A percentile compares a stretch with the other conserved stretches of the same genome.
These are phyloP conservation scores for Mortierella hygrophila DNA, from an alignment of 192 early-diverging fungal species.

Conservation along the genomic window DNA sequence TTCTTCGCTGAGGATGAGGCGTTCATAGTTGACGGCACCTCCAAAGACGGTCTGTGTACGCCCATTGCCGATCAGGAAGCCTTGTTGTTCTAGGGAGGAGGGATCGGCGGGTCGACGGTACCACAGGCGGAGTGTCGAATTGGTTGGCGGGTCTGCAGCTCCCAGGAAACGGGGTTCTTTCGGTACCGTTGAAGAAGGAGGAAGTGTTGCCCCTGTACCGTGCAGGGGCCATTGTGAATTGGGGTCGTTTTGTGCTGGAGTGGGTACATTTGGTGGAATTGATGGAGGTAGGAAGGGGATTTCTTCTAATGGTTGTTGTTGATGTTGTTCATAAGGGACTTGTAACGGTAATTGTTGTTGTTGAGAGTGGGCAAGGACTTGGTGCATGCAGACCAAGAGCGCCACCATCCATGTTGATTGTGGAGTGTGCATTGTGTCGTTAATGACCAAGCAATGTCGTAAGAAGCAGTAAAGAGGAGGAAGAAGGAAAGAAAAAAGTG, in stretches of 20 bases:
- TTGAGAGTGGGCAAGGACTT: not conserved
- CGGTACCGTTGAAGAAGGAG: not conserved
- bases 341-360: not conserved
- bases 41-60: conserved; percentile 6
- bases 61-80: conserved; percentile 21
- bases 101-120: not conserved
- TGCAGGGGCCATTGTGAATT: not conserved
- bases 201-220: not conserved
- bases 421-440: not conserved
- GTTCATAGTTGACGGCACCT: conserved; percentile 18
- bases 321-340: not conserved
- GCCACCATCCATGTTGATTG: not conserved
- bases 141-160: not conserved
- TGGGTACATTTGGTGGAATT: not conserved
- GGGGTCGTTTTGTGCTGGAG: not conserved
- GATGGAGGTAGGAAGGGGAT: not conserved
- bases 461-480: not conserved
- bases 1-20: conserved; percentile 1
- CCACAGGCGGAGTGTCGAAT: conserved; percentile 18
- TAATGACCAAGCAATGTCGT: not conserved
- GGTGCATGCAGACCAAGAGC: not conserved
- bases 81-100: not conserved
- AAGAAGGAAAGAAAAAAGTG: not conserved
- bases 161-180: not conserved
- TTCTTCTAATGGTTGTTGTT: not conserved